These are phyloP conservation scores for Chloris gayana DNA, from an alignment of 176 grass and related monocot genomes.

Conservation along the genomic window DNA sequence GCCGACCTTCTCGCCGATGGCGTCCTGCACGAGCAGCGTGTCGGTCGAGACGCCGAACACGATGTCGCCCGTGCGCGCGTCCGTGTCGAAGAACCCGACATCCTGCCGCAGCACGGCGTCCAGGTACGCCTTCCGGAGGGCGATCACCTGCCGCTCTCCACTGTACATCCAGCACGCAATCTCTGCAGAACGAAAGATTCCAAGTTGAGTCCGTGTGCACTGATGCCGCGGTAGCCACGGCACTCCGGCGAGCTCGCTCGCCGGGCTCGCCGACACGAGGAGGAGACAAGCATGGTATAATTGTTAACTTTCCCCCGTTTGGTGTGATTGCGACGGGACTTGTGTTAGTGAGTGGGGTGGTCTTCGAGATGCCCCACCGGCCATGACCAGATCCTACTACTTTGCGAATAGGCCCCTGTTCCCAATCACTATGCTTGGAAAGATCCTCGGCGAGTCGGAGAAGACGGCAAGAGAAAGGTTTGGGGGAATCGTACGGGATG, in stretches of 20 bases:
- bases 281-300: conserved; percentile 38
- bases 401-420: conserved; percentile 11
- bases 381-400: conserved; percentile 40
- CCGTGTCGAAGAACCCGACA: conserved; percentile 97
- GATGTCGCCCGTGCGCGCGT: conserved; percentile 92
- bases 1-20: conserved; percentile 97
- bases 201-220: conserved; percentile 3
- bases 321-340: conserved; percentile 56
- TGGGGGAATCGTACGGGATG: not conserved
- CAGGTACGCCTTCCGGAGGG: conserved; percentile 75
- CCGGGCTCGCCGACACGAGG: conserved; percentile 30
- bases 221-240: not conserved
- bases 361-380: conserved; percentile 58
- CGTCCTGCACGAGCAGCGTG: conserved; percentile 93
- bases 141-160: conserved; percentile 88
- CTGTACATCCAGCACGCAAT: conserved; percentile 99
- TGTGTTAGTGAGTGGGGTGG: conserved; percentile 50
- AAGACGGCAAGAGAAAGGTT: not conserved
- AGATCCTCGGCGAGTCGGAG: not conserved
- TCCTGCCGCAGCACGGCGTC: conserved; percentile 94
- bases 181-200: conserved; percentile 49
- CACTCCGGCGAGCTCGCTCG: conserved; percentile 21
- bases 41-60: conserved; percentile 94
- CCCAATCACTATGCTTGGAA: not conserved
- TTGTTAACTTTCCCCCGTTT: conserved; percentile 30